Base-by-base conservation (phyloP, 768 basidiomycete species). In the Trametes gibbosa region DNA sequence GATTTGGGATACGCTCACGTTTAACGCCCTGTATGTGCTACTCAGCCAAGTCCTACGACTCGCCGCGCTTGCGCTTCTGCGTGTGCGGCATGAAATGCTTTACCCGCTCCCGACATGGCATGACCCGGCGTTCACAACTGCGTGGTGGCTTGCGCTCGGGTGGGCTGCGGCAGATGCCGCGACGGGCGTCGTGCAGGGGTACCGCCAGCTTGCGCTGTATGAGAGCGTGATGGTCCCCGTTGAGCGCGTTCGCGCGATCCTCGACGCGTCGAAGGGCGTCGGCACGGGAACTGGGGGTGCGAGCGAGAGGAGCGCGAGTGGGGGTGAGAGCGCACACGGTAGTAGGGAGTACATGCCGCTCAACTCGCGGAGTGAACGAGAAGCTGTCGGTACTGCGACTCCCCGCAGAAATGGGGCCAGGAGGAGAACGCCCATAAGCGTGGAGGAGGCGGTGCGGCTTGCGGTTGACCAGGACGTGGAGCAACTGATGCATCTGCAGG, bases 61-160 rank as follows among this genome's bases (percentile, higher is more conserved):
- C 46, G 72, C 81, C 21, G 74, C 82, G 14, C 72, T 87, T 46
- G 79, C 81, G 14, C 69, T 86, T 56, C 77, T 86, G 16, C 75
- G 78, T 37, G 76, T 85, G 48, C 79, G 79, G 34, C 76, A 77
- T 50, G 73, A 77, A 60, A 74, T 76, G 65, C 65, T 67, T 27
- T 67, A 68, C 59, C 69, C 76, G 49, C 73, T 70, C 32, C 79
- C 85, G 41, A 84, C 81, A 8, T 86, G 82, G 77, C 74, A 71
- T 55, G 77, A 85, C 61, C 66, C 75, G 1, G 81, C 83, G 3
- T 93, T 93, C 74, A 69, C 73, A 21, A 78, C 82, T 29, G 82
- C 88, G 3, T 92, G 90, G 89, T 90, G 86, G 85, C 73, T 90
- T 37, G 86, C 87, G 2, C 75, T 92, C 2, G 87, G 88, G 0